A percentile compares a stretch with the other conserved stretches of the same genome.
Evolutionary conservation across 495 filamentous ascomycete species (phyloP).

Genomic region (Trichoderma reesei): DNA sequence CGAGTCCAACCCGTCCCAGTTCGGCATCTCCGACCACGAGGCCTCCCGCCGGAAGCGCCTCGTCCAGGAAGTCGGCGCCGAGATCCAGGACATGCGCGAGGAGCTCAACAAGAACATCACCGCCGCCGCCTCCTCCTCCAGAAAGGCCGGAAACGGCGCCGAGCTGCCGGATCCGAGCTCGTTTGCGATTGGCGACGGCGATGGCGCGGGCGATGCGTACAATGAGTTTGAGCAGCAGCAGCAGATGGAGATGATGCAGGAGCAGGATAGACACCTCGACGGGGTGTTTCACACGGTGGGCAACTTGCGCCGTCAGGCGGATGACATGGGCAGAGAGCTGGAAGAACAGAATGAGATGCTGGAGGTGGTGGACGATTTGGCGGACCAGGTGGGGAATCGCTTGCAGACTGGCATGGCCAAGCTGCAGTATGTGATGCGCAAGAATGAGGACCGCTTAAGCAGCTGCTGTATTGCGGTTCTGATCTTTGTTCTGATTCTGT

Average conservation of each 20-base stretch:
- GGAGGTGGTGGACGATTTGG: slow-evolving; percentile 68
- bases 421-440: slow-evolving; percentile 71
- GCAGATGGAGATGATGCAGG: slow-evolving; percentile 83
- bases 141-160: slow-evolving; percentile 12
- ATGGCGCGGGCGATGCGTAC: slow-evolving; percentile 52
- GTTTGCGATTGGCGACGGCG: slow-evolving; percentile 45
- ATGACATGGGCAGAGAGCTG: slow-evolving; percentile 89
- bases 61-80: slow-evolving; percentile 79
- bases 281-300: slow-evolving; percentile 89
- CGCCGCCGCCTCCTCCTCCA: too few species aligned
- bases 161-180: slow-evolving; percentile 62
- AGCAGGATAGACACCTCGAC: slow-evolving; percentile 89
- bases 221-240: slow-evolving; percentile 85
- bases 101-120: slow-evolving; percentile 52
- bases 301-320: slow-evolving; percentile 77
- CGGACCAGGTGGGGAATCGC: slow-evolving; percentile 79
- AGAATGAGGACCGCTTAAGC: slow-evolving; percentile 86
- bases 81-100: slow-evolving; percentile 80
- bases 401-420: slow-evolving; percentile 78
- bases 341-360: slow-evolving; percentile 84
- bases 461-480: slow-evolving; percentile 85
- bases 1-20: slow-evolving; percentile 81
- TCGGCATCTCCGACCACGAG: slow-evolving; percentile 76
- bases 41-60: slow-evolving; percentile 70
- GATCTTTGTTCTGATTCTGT: slow-evolving; percentile 73